Percentiles rank a stretch among this genome's conserved stretches.
phyloP scores from a whole-genome alignment of 2,329 filamentous ascomycete species.

The Botrytis sinoallii region DNA sequence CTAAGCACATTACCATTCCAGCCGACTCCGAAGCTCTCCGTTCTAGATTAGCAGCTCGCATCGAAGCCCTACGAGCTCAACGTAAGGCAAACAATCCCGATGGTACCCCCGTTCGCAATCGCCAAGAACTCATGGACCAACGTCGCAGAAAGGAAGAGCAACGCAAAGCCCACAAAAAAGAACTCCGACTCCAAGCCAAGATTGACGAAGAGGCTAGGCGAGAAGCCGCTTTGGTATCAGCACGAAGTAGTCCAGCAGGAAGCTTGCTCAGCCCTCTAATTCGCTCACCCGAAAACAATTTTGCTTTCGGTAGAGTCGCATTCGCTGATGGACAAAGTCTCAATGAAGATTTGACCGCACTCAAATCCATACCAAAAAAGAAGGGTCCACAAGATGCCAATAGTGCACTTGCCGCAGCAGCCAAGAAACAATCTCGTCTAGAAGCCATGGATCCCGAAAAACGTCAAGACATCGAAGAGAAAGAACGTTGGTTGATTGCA shows the following conservation, averaged over 20 bases:
- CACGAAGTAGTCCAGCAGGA: conserved; percentile 55
- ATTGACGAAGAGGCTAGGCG: conserved; percentile 71
- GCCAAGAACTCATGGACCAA: conserved; percentile 88
- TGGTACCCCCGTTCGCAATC: conserved; percentile 76
- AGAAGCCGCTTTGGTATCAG: conserved; percentile 58
- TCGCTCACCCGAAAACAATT: conserved; percentile 61
- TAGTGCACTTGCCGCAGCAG: conserved; percentile 78
- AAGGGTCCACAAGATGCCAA: conserved; percentile 83
- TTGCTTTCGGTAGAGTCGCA: conserved; percentile 86
- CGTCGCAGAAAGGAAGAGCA: conserved; percentile 83
- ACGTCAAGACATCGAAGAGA: conserved; percentile 82
- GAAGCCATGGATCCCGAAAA: conserved; percentile 74
- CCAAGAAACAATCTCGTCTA: conserved; percentile 82
- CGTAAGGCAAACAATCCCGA: conserved; percentile 85
- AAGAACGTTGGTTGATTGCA: conserved; percentile 90
- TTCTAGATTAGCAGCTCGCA: conserved; percentile 74
- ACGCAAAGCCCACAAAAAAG: conserved; percentile 85
- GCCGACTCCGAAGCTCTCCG: conserved; percentile 72
- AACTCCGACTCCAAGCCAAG: conserved; percentile 71
- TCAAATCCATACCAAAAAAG: conserved; percentile 67
- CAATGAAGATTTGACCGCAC: conserved; percentile 62
- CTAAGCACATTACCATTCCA: conserved; percentile 65
- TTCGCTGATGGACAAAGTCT: conserved; percentile 83
- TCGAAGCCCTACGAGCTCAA: conserved; percentile 78
- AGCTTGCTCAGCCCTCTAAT: conserved; percentile 55